phyloP scores from a whole-genome alignment of 495 filamentous ascomycete genomes.

The Aspergillus heteromorphus region DNA sequence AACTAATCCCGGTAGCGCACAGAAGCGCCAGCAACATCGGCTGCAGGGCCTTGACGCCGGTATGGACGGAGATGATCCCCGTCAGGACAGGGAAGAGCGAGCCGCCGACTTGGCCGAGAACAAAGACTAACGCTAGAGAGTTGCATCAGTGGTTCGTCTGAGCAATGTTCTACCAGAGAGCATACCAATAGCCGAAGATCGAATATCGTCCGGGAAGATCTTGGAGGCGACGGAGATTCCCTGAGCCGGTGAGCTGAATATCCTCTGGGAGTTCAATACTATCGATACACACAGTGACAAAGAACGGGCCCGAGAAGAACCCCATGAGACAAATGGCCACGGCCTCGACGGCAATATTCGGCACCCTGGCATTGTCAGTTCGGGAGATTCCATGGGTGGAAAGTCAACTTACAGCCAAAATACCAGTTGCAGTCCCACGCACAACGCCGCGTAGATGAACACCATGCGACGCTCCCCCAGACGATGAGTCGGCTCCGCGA shows the following conservation, averaged over 20 bases:
- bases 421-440: conserved; percentile 24
- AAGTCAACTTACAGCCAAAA: conserved; percentile 35
- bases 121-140: conserved; percentile 23
- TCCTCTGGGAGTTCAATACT: too few relatives aligned
- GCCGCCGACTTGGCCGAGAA: conserved; percentile 25
- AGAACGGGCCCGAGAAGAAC: conserved; percentile 29
- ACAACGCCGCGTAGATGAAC: conserved; percentile 25
- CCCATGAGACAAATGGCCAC: conserved; percentile 27
- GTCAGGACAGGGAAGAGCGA: conserved; percentile 27
- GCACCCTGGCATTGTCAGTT: conserved; percentile 15
- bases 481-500: conserved; percentile 26
- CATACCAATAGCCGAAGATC: conserved; percentile 23
- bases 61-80: conserved; percentile 19
- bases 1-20: conserved; percentile 24
- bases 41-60: conserved; percentile 27
- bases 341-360: conserved; percentile 30
- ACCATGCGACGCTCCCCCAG: conserved; percentile 27
- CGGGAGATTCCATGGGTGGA: too few relatives aligned
- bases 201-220: conserved; percentile 22
- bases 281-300: conserved; percentile 22
- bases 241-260: conserved; percentile 5
- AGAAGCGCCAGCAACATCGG: conserved; percentile 28
- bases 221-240: conserved; percentile 28
- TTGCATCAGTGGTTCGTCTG: neutral
- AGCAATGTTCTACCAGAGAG: neutral